phyloP scores from a whole-genome alignment of 306 rosid species.

The Quercus cerris region DNA sequence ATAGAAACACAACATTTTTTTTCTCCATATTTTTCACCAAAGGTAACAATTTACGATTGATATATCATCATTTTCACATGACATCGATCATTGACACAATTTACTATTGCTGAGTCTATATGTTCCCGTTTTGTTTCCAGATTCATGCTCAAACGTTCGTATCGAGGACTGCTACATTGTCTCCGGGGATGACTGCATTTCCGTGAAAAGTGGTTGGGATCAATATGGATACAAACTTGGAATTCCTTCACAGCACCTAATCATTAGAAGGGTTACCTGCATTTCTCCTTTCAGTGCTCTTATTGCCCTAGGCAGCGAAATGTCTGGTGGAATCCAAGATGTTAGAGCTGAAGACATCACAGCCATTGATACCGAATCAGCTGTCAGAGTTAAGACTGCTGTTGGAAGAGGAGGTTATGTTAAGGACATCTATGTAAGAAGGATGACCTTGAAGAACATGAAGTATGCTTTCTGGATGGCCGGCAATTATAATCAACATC shows the following conservation, averaged over 20 bases:
- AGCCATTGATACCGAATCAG: constrained; percentile 57
- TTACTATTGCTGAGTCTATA: not conserved
- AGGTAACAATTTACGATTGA: too few relatives aligned
- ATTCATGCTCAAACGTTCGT: constrained; percentile 47
- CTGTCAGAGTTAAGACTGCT: constrained; percentile 62
- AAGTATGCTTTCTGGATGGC: constrained; percentile 71
- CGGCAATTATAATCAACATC: constrained; percentile 54
- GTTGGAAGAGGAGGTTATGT: constrained; percentile 67
- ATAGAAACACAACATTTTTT: too few relatives aligned
- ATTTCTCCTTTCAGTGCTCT: constrained; percentile 61
- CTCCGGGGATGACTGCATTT: constrained; percentile 71
- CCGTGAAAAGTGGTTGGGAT: constrained; percentile 78
- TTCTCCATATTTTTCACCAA: too few relatives aligned
- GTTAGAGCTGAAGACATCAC: constrained; percentile 60
- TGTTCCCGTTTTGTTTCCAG: constrained; percentile 17
- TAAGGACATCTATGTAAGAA: constrained; percentile 51
- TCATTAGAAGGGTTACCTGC: constrained; percentile 53
- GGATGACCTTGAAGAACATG: constrained; percentile 49
- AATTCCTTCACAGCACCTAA: constrained; percentile 51
- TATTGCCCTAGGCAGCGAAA: constrained; percentile 79
- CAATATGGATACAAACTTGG: constrained; percentile 54
- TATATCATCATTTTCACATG: too few relatives aligned
- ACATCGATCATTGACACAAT: too few relatives aligned
- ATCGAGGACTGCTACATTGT: constrained; percentile 68
- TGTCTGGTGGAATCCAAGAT: constrained; percentile 77